phyloP scores from a whole-genome alignment of 2,329 filamentous ascomycete species.

The Pseudogymnoascus pannorum region DNA sequence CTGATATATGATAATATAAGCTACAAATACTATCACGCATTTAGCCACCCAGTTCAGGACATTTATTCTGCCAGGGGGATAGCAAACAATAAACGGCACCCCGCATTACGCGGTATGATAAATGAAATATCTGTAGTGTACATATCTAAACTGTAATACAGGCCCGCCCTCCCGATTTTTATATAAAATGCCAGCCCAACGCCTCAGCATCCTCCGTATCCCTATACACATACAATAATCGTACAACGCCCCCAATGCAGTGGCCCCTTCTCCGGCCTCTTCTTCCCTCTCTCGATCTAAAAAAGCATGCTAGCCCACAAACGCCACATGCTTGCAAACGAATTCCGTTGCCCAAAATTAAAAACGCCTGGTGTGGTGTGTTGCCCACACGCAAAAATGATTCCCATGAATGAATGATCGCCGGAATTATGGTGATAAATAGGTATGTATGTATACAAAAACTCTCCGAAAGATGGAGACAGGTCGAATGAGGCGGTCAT shows the following conservation, averaged over 20 bases:
- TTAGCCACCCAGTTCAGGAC: too few relatives aligned
- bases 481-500: neutral
- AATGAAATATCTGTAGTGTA: too few relatives aligned
- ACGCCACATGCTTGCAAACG: neutral
- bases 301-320: neutral
- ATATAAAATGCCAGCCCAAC: neutral
- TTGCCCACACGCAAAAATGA: neutral
- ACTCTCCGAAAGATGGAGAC: neutral
- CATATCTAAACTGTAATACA: too few relatives aligned
- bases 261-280: neutral
- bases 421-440: constrained; percentile 2
- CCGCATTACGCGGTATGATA: too few relatives aligned
- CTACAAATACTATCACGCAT: too few relatives aligned
- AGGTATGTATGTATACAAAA: constrained; percentile 6
- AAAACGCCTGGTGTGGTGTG: neutral
- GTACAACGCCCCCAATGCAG: constrained; percentile 7
- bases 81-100: too few relatives aligned
- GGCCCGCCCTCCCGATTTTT: neutral
- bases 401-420: neutral
- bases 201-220: neutral
- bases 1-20: too few relatives aligned
- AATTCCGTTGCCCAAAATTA: neutral
- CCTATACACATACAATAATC: constrained; percentile 2
- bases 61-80: too few relatives aligned
- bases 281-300: neutral